Base-by-base conservation (phyloP, 139 green algal genomes). In the Edaphochlamys debaryana region DNA sequence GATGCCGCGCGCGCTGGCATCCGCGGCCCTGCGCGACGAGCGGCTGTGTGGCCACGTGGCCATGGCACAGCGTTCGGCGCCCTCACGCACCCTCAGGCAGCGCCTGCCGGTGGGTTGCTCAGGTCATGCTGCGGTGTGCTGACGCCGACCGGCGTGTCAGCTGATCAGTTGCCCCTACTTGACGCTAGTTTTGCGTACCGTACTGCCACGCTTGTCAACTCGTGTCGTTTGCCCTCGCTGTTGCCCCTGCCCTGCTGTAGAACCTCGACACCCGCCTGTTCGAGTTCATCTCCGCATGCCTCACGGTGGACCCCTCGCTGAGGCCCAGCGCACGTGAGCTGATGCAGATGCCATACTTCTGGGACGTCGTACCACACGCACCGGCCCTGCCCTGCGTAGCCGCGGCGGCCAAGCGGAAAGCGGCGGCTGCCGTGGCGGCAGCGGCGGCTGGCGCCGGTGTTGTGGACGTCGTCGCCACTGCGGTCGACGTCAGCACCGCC, bases 341-440 rank as follows among this genome's bases (percentile, higher is more conserved):
- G 48, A 50, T 84, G 8, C 48, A 71, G 8, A 69, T 75, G 63
- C 77, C 77, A 3, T 83, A 75, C 42, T 83, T 75, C n/a, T 58
- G 48, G n/a, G 77, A 41, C 50, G 63, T 83, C 9, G 23, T 63
- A 25, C 56, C 56, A 29, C 56, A 25, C 50, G 25, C 2, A 19
- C 50, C 20, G 20, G 50, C 50, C 6, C 50, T 58, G 50, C 50
- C 50, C 50, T 3, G n/a, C n/a, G n/a, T n/a, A n/a, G n/a, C n/a
- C n/a, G n/a, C n/a, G n/a, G n/a, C n/a, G n/a, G n/a, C n/a, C n/a
- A n/a, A n/a, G n/a, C n/a, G n/a, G n/a, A n/a, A n/a, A n/a, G n/a
- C n/a, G n/a, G n/a, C n/a, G n/a, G n/a, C n/a, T n/a, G n/a, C n/a
- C n/a, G n/a, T n/a, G n/a, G n/a, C n/a, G n/a, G n/a, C n/a, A n/a